Conservation (phyloP, 495 filamentous ascomycete genomes). For the Annulohypoxylon moriforme region DNA sequence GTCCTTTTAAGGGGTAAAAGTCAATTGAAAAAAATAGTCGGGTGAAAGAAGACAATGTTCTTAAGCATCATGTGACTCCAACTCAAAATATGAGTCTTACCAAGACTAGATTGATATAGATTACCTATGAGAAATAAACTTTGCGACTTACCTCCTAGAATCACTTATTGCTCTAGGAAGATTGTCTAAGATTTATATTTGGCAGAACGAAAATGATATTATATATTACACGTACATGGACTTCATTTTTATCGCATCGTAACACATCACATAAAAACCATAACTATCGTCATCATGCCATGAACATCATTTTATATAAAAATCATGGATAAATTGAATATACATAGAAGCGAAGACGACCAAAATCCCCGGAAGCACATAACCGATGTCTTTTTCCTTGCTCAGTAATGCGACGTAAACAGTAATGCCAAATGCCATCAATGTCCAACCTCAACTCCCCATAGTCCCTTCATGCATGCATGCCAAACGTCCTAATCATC, state of each 20-base stretch:
- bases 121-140: too few relatives aligned
- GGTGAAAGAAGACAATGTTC: neutral
- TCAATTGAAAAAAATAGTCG: neutral
- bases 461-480: neutral
- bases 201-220: too few relatives aligned
- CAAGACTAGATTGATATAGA: neutral
- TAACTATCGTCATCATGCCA: neutral
- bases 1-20: neutral
- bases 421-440: slow-evolving; percentile 7
- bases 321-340: slow-evolving; percentile 15
- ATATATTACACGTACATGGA: too few relatives aligned
- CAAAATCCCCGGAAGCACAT: neutral
- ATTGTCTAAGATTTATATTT: too few relatives aligned
- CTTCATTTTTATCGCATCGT: neutral
- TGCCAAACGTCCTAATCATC: neutral
- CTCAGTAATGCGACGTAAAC: slow-evolving; percentile 2
- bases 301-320: slow-evolving; percentile 5
- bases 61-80: neutral
- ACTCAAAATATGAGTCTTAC: neutral
- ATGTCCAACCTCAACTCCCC: neutral
- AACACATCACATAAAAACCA: neutral
- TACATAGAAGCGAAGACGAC: slow-evolving; percentile 28
- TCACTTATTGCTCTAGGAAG: too few relatives aligned
- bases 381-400: neutral
- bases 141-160: too few relatives aligned